These are phyloP conservation scores for Termitomyces sp. DNA, from an alignment of 768 basidiomycete species.

Conservation along the genomic window DNA sequence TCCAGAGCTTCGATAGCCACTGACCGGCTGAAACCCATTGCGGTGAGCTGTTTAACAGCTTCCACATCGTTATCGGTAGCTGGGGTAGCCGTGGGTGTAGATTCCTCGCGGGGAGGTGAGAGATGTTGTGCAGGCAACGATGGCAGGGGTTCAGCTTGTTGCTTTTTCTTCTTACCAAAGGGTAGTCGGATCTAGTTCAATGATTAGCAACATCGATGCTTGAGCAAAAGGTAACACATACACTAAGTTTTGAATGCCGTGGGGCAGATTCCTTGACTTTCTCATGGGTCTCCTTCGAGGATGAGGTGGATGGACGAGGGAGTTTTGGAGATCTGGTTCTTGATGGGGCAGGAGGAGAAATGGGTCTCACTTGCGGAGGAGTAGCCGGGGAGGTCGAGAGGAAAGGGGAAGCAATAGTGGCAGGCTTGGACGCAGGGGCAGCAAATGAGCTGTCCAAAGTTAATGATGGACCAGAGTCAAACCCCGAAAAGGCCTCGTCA, in stretches of 20 bases:
- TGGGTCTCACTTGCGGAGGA: slow-evolving; percentile 33
- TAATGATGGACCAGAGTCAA: slow-evolving; percentile 34
- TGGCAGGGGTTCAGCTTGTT: slow-evolving; percentile 43
- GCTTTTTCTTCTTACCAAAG: slow-evolving; percentile 74
- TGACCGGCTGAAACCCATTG: slow-evolving; percentile 87
- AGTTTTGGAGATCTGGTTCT: slow-evolving; percentile 48
- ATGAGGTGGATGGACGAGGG: slow-evolving; percentile 56
- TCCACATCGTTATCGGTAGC: slow-evolving; percentile 70
- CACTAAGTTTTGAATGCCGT: slow-evolving; percentile 73
- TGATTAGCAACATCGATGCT: slow-evolving; percentile 1
- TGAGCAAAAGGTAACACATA: slow-evolving; percentile 33
- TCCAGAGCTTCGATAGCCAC: slow-evolving; percentile 86
- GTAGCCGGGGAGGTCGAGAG: slow-evolving; percentile 21
- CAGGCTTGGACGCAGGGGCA: slow-evolving; percentile 18
- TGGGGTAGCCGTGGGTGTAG: slow-evolving; percentile 38
- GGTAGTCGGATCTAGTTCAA: slow-evolving; percentile 60
- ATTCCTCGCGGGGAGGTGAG: slow-evolving; percentile 43
- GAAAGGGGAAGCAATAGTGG: slow-evolving; percentile 18
- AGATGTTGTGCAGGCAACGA: slow-evolving; percentile 35
- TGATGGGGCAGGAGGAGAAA: slow-evolving; percentile 34
- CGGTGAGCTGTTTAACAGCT: slow-evolving; percentile 72
- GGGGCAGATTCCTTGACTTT: slow-evolving; percentile 53
- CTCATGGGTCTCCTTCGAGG: slow-evolving; percentile 55
- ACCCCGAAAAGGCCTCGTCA: slow-evolving; percentile 56
- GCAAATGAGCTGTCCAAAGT: slow-evolving; percentile 37